Evolutionary conservation across 441 rosid genomes (phyloP), one percentile per base, ranked within the genome.

Genomic region (Populus hybrid): DNA sequence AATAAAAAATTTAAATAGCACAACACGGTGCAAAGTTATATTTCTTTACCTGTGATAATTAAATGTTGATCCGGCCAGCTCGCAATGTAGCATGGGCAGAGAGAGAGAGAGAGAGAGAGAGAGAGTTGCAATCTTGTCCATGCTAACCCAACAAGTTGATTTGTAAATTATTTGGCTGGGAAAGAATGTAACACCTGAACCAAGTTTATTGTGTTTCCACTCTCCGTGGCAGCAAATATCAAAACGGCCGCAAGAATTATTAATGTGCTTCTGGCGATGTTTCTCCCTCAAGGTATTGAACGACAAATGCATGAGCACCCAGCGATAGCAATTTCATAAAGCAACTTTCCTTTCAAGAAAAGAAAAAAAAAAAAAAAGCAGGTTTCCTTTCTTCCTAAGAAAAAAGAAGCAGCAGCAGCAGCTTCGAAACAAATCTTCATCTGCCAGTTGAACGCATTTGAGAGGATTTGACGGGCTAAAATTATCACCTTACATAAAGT

Each of bases 1-100:
- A 38, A 38, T 38, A 38, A 10, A 38, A 38, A 38, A 9, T 10
- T 38, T 38, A 0, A 38, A 38, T 10, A 0, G 46, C 12, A 38
- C 0, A 10, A 38, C 12, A 10, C 46, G 46, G 46, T 38, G 46
- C 46, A 38, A 38, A 38, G 2, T 38, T 38, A 46, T 46, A 4
- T 46, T 4, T 50, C 57, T 50, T 14, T 50, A 50, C 57, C 6
- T 14, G 18, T 16, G 57, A 50, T 50, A 50, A 50, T 50, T 50
- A 50, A 50, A 14, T 1, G 57, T 14, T 50, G 57, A 50, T 50
- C 57, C 57, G 14, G 46, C 46, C 46, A 2, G 57, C 57, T 50
- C 57, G 57, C 57, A 46, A 46, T 46, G 57, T 46, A 14, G 75
- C 85, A 36, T 38, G 90, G 81, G 81, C 91, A 14, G 57, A n/a